Percentiles rank a stretch among this genome's conserved stretches.
Conservation (phyloP, 2,329 filamentous ascomycete species). For the Helotiales sp. region DNA sequence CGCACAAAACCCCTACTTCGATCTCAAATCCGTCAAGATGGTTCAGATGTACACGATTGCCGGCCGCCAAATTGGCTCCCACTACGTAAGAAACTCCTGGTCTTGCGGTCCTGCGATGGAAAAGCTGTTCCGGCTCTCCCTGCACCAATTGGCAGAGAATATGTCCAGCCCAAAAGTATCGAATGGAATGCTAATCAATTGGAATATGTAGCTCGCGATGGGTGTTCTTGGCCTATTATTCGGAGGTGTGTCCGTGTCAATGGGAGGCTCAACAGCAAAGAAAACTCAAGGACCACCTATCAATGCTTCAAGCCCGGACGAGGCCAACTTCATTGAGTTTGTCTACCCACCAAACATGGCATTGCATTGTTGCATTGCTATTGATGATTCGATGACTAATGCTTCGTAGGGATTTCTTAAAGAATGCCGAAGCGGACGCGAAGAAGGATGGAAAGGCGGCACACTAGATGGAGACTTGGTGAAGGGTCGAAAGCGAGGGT, state of each 20-base stretch:
- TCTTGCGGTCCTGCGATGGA: background rate
- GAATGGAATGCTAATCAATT: conserved; percentile 19
- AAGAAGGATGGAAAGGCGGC: conserved; percentile 17
- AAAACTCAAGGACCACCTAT: conserved; percentile 35
- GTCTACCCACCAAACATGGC: conserved; percentile 9
- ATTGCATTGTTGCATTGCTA: background rate
- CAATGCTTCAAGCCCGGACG: conserved; percentile 36
- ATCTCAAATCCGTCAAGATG: conserved; percentile 31
- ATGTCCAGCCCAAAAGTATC: background rate
- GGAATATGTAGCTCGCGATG: conserved; percentile 33
- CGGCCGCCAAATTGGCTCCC: conserved; percentile 37
- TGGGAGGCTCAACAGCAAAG: conserved; percentile 27
- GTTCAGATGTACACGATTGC: conserved; percentile 34
- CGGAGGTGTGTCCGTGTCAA: conserved; percentile 17
- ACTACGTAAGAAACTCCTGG: conserved; percentile 34
- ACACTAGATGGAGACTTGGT: conserved; percentile 3
- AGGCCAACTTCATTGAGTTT: conserved; percentile 39
- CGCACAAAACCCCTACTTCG: conserved; percentile 5
- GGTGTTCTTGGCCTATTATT: conserved; percentile 29
- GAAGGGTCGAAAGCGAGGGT: conserved; percentile 1
- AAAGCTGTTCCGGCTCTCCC: conserved; percentile 19
- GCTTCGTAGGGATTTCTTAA: conserved; percentile 26
- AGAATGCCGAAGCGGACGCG: conserved; percentile 23
- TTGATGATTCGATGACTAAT: conserved; percentile 10
- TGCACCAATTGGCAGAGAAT: conserved; percentile 14